phyloP scores from a whole-genome alignment of 306 rosid genomes.

The Erythrophleum fordii region DNA sequence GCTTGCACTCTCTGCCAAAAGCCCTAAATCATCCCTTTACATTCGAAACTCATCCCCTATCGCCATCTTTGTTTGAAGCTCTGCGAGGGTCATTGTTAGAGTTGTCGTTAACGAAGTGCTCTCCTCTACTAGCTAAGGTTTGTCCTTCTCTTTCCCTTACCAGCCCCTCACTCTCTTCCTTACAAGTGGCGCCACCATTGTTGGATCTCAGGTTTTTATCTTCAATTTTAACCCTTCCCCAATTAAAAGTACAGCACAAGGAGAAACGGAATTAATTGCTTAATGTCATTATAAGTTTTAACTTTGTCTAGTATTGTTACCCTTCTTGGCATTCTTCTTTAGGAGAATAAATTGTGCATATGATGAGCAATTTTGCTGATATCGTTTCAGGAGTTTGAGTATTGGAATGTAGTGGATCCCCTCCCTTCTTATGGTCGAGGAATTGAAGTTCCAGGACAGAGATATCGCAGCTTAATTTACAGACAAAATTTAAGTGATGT shows the following conservation, averaged over 20 bases:
- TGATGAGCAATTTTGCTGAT: not conserved
- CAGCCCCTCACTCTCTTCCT: constrained; percentile 75
- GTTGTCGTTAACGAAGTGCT: too few relatives aligned
- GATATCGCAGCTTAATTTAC: constrained; percentile 61
- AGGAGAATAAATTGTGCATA: not conserved
- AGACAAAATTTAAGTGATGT: constrained; percentile 61
- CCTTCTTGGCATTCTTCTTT: not conserved
- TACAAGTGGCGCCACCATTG: constrained; percentile 62
- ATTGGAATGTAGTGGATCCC: constrained; percentile 54
- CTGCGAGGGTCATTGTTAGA: too few relatives aligned
- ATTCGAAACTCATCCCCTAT: too few relatives aligned
- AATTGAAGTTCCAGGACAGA: constrained; percentile 52
- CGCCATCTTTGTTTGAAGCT: too few relatives aligned
- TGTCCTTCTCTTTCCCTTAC: too few relatives aligned
- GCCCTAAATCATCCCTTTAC: too few relatives aligned
- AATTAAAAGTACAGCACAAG: not conserved
- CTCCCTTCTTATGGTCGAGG: constrained; percentile 68
- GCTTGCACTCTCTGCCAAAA: too few relatives aligned
- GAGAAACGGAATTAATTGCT: too few relatives aligned
- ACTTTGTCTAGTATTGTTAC: too few relatives aligned
- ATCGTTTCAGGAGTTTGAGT: constrained; percentile 48
- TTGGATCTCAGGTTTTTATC: constrained; percentile 60
- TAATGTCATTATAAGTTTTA: too few relatives aligned
- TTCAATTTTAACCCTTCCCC: not conserved
- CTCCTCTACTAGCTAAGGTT: too few relatives aligned